Percentiles rank a stretch among this genome's conserved stretches.
Conservation (phyloP, 164 flowering plant genomes). For the Berberis vulgaris region DNA sequence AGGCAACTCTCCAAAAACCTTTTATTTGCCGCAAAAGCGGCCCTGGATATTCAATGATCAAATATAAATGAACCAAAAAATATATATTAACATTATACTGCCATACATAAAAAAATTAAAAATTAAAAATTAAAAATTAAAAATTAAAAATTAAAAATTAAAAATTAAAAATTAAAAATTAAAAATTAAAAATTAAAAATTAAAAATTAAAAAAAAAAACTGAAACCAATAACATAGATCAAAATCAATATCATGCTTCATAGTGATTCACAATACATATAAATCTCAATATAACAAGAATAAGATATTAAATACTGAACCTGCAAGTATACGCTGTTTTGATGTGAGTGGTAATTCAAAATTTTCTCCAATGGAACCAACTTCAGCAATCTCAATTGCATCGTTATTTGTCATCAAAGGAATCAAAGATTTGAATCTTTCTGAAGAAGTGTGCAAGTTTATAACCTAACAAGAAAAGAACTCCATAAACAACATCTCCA, state of each 20-base stretch:
- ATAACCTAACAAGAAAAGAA: slow-evolving; percentile 41
- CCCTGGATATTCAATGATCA: slow-evolving; percentile 26
- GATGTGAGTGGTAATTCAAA: background rate
- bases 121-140: no score
- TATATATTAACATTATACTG: no score
- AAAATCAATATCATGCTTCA: no score
- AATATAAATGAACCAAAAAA: no score
- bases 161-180: no score
- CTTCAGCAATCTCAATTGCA: slow-evolving; percentile 3
- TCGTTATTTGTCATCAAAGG: background rate
- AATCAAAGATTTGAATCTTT: slow-evolving; percentile 29
- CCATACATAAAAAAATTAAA: no score
- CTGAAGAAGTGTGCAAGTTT: slow-evolving; percentile 46
- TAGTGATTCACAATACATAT: no score
- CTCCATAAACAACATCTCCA: background rate
- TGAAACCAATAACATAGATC: no score
- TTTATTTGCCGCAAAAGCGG: slow-evolving; percentile 72
- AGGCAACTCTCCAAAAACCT: slow-evolving; percentile 73
- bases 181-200: no score
- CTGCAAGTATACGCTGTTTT: background rate
- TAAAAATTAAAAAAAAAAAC: no score
- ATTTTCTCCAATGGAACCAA: background rate
- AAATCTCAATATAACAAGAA: background rate
- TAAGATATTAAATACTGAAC: slow-evolving; percentile 18
- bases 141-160: no score